Conservation (phyloP, 139 green algal genomes). For the Volvox africanus region DNA sequence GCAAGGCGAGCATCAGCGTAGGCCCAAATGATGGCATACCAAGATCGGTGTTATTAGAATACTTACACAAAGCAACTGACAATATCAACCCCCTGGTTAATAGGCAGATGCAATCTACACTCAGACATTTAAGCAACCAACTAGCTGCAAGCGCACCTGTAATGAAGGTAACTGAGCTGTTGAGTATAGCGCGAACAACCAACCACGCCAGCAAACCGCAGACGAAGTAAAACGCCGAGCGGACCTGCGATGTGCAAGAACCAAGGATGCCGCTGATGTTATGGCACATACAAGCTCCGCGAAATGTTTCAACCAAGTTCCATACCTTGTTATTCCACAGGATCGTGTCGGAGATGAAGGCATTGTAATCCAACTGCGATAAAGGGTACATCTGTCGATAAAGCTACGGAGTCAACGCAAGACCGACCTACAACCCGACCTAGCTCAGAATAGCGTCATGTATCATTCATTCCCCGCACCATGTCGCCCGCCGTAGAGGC, state of each 20-base stretch:
- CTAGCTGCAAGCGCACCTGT: not conserved
- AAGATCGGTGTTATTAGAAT: too few relatives aligned
- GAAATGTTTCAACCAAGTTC: not conserved
- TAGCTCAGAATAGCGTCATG: too few relatives aligned
- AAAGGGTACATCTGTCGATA: too few relatives aligned
- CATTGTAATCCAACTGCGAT: slow-evolving; percentile 22
- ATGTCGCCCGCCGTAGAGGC: not conserved
- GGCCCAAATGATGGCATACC: too few relatives aligned
- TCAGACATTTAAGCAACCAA: too few relatives aligned
- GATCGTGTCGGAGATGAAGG: slow-evolving; percentile 41
- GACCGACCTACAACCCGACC: too few relatives aligned
- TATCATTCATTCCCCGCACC: not conserved
- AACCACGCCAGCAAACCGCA: slow-evolving; percentile 35
- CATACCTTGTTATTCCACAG: slow-evolving; percentile 42
- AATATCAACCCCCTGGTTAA: too few relatives aligned
- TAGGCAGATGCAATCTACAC: too few relatives aligned
- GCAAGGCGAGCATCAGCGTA: too few relatives aligned
- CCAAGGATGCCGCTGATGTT: not conserved
- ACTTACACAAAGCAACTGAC: too few relatives aligned
- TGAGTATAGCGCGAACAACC: slow-evolving; percentile 20
- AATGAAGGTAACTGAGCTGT: slow-evolving; percentile 3
- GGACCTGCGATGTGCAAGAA: not conserved
- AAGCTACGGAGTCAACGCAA: too few relatives aligned
- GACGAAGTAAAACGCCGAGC: slow-evolving; percentile 44
- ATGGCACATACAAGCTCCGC: not conserved